These are phyloP conservation scores for Cryptomeria japonica DNA, from an alignment of 75 land plant species.

Conservation along the genomic window DNA sequence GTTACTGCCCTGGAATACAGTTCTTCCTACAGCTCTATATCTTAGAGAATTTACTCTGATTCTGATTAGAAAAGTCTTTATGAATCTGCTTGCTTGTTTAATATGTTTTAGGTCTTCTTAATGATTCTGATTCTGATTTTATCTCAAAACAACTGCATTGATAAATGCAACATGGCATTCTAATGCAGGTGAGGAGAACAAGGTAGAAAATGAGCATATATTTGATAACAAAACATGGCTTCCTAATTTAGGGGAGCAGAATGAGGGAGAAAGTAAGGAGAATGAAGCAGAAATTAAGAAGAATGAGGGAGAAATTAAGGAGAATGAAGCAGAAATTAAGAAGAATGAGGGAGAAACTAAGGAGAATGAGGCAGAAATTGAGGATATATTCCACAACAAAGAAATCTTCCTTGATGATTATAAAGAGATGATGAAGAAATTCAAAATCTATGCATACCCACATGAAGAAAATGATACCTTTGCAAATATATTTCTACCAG, in stretches of 20 bases:
- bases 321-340: constrained; percentile 7
- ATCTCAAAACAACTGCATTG: neutral
- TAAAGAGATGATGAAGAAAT: constrained; percentile 57
- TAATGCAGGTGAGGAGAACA: neutral
- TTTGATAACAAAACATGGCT: constrained; percentile 41
- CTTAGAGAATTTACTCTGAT: neutral
- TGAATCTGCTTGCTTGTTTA: neutral
- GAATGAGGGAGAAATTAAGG: constrained; percentile 4
- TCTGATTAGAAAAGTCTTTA: neutral
- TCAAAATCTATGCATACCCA: constrained; percentile 68
- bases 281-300: neutral
- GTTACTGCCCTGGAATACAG: neutral
- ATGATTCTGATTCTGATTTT: neutral
- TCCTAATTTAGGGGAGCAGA: neutral
- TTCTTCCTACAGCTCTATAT: too few species aligned
- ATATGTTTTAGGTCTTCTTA: neutral
- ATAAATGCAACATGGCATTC: neutral
- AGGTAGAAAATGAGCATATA: constrained; percentile 19
- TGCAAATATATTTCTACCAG: constrained; percentile 49
- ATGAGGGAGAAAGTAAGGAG: neutral
- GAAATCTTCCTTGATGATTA: constrained; percentile 55
- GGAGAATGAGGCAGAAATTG: neutral
- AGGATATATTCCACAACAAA: constrained; percentile 55
- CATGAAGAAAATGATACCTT: constrained; percentile 50
- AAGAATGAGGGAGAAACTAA: neutral